A percentile compares a stretch with the other conserved stretches of the same genome.
Evolutionary conservation across 768 basidiomycete species (phyloP).

Genomic region (Amylocystis lapponica): DNA sequence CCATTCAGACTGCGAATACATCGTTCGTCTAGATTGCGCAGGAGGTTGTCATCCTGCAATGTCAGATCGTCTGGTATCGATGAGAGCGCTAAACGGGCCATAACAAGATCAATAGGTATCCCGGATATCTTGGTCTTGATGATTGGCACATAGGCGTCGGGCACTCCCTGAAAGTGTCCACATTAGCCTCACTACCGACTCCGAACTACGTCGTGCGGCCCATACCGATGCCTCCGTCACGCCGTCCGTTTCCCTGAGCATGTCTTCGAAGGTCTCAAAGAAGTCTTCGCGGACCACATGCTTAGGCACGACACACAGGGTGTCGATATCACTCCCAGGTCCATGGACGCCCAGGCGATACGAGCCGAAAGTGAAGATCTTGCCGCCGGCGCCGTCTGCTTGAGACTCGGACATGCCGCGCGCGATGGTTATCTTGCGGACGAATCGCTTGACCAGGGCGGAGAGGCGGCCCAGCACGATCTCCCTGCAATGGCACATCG

Average conservation of each 20-base stretch:
- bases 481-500: slow-evolving; percentile 52
- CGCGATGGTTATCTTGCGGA: slow-evolving; percentile 70
- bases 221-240: slow-evolving; percentile 81
- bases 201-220: neutral
- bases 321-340: slow-evolving; percentile 95
- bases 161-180: slow-evolving; percentile 67
- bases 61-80: slow-evolving; percentile 90
- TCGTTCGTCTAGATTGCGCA: slow-evolving; percentile 90
- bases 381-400: slow-evolving; percentile 87
- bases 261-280: slow-evolving; percentile 84
- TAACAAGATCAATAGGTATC: slow-evolving; percentile 89
- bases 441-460: slow-evolving; percentile 89
- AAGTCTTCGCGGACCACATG: slow-evolving; percentile 96
- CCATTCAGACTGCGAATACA: slow-evolving; percentile 95
- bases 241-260: slow-evolving; percentile 80
- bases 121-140: slow-evolving; percentile 89
- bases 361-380: slow-evolving; percentile 98
- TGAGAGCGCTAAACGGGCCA: slow-evolving; percentile 83
- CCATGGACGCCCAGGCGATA: slow-evolving; percentile 97
- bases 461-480: slow-evolving; percentile 87
- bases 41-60: slow-evolving; percentile 83
- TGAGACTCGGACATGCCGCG: slow-evolving; percentile 84
- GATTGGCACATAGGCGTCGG: slow-evolving; percentile 94
- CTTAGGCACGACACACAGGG: slow-evolving; percentile 95
- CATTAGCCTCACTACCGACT: slow-evolving; percentile 1